A percentile compares a stretch with the other conserved stretches of the same genome.
These are phyloP conservation scores for Teratosphaeria zuluensis DNA, from an alignment of 2,329 filamentous ascomycete genomes.

Conservation along the genomic window DNA sequence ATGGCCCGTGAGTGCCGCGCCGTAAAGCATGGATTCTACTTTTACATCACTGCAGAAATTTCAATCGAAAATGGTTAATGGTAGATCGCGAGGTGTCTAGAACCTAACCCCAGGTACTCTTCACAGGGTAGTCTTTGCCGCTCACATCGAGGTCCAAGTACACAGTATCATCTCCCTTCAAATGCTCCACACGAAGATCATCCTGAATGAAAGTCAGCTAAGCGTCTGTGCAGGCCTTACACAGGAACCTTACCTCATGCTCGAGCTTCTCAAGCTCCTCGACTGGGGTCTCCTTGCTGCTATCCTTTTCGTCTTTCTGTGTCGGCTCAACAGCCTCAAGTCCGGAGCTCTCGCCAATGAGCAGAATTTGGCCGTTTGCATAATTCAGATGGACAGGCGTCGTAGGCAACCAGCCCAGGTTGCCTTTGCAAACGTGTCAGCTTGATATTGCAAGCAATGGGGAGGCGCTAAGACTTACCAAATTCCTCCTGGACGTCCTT, in stretches of 20 bases:
- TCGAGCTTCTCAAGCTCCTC: conserved; percentile 67
- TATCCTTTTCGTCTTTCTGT: conserved; percentile 46
- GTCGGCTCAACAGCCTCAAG: conserved; percentile 46
- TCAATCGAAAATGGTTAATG: neutral
- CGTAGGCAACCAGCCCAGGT: conserved; percentile 64
- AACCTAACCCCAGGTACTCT: conserved; percentile 47
- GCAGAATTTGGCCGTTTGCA: conserved; percentile 63
- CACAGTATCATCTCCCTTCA: conserved; percentile 47
- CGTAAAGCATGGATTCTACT: too few species aligned
- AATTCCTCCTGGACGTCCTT: conserved; percentile 69
- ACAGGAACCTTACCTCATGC: conserved; percentile 64
- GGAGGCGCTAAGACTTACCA: conserved; percentile 21
- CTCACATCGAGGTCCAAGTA: conserved; percentile 52
- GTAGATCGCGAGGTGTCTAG: neutral
- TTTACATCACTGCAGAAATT: too few species aligned
- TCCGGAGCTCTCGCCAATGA: conserved; percentile 54
- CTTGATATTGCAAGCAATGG: neutral
- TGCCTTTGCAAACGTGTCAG: conserved; percentile 12
- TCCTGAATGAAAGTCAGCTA: neutral
- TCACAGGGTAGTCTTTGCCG: conserved; percentile 55
- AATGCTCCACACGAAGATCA: conserved; percentile 6
- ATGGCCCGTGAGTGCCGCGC: too few species aligned
- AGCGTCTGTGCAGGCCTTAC: conserved; percentile 40
- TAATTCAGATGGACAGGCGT: conserved; percentile 61
- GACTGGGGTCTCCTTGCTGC: conserved; percentile 51